Percentiles rank a stretch among this genome's conserved stretches.
These are phyloP conservation scores for Plectosphaerella cucumerina DNA, from an alignment of 2,329 filamentous ascomycete genomes.

Conservation along the genomic window DNA sequence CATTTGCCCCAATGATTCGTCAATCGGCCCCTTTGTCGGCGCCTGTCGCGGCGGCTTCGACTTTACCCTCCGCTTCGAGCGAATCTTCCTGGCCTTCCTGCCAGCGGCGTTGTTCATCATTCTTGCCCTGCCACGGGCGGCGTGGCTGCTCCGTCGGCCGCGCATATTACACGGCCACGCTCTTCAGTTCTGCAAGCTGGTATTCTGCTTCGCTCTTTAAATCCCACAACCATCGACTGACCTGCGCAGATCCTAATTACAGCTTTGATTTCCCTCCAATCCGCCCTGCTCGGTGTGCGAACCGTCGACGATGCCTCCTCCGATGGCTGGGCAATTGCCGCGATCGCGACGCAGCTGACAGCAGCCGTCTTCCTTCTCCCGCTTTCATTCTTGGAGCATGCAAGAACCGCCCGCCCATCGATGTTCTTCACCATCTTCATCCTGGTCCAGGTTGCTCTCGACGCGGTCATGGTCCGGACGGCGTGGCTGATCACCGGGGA, in stretches of 20 bases:
- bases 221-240: not conserved
- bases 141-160: slow-evolving; percentile 20
- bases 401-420: slow-evolving; percentile 33
- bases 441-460: slow-evolving; percentile 36
- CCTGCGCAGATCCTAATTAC: slow-evolving; percentile 12
- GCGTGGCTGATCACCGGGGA: slow-evolving; percentile 29
- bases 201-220: not conserved
- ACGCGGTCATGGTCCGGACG: slow-evolving; percentile 36
- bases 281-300: slow-evolving; percentile 25
- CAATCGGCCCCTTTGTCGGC: slow-evolving; percentile 31
- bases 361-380: slow-evolving; percentile 20
- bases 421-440: slow-evolving; percentile 36
- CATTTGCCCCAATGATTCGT: slow-evolving; percentile 22
- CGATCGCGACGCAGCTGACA: slow-evolving; percentile 21
- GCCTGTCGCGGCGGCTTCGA: slow-evolving; percentile 38
- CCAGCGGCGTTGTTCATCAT: slow-evolving; percentile 30
- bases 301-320: slow-evolving; percentile 13
- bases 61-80: slow-evolving; percentile 39
- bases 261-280: slow-evolving; percentile 22
- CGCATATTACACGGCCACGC: slow-evolving; percentile 22
- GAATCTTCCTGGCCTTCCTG: slow-evolving; percentile 32
- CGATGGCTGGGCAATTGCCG: slow-evolving; percentile 22
- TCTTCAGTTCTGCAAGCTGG: slow-evolving; percentile 20
- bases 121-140: slow-evolving; percentile 22
- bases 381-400: slow-evolving; percentile 24